Conservation (phyloP, 192 early-diverging fungal species). For the Chytriomyces confervae region DNA sequence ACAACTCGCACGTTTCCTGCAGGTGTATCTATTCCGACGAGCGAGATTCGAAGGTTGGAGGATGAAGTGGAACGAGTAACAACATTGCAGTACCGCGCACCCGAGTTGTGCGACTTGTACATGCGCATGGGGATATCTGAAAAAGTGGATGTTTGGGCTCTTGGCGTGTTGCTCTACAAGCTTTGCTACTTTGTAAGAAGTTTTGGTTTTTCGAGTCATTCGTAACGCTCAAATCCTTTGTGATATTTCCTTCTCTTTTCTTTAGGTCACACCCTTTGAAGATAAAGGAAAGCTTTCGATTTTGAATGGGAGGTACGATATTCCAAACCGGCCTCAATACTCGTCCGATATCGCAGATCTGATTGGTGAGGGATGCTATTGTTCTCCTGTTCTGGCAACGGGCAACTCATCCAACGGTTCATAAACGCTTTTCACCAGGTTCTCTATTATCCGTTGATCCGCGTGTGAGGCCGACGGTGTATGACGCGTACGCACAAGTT, state of each 20-base stretch:
- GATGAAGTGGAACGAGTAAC: constrained; percentile 88
- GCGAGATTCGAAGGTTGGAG: constrained; percentile 78
- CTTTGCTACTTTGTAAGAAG: constrained; percentile 80
- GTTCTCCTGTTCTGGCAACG: background rate
- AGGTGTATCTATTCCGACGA: constrained; percentile 62
- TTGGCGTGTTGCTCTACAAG: constrained; percentile 95
- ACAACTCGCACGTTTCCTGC: constrained; percentile 63
- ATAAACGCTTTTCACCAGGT: constrained; percentile 30
- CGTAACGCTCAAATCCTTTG: background rate
- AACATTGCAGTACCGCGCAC: constrained; percentile 93
- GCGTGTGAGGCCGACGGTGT: constrained; percentile 77
- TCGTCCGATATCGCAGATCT: constrained; percentile 46
- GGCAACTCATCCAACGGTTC: background rate
- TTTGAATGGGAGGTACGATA: constrained; percentile 81
- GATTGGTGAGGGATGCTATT: constrained; percentile 38
- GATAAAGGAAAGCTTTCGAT: constrained; percentile 85
- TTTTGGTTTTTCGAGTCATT: too few relatives aligned
- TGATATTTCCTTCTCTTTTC: constrained; percentile 19
- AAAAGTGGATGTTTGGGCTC: constrained; percentile 80
- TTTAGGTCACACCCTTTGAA: constrained; percentile 90
- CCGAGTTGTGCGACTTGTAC: constrained; percentile 95
- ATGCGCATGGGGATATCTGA: constrained; percentile 80
- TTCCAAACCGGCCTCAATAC: constrained; percentile 73
- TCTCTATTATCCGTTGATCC: constrained; percentile 83
- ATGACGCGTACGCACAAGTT: constrained; percentile 72